These are phyloP conservation scores for Dendrobium chrysotoxum DNA, from an alignment of 106 monocot genomes.

Conservation along the genomic window DNA sequence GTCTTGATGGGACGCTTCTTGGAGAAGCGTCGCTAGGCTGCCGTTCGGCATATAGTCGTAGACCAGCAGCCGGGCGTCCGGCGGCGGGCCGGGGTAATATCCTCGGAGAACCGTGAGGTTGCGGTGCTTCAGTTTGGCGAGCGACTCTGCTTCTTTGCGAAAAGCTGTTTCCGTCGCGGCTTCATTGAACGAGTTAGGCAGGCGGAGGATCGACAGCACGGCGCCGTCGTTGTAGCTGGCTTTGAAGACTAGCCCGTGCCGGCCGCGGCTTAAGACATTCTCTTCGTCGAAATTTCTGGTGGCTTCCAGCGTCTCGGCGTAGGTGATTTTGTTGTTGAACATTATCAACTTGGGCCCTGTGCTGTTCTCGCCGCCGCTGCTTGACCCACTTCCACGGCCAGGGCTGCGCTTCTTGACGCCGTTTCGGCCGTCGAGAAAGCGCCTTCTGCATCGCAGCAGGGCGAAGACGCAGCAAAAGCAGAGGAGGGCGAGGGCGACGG, in stretches of 20 bases:
- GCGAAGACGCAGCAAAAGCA: constrained; percentile 52
- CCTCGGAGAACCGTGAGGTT: constrained; percentile 88
- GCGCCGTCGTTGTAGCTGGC: constrained; percentile 83
- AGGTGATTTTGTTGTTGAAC: constrained; percentile 77
- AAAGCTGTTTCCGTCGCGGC: constrained; percentile 36
- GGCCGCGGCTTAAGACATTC: constrained; percentile 73
- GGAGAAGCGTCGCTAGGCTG: constrained; percentile 82
- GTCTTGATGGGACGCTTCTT: constrained; percentile 88
- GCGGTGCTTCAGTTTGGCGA: constrained; percentile 85
- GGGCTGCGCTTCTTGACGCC: constrained; percentile 61
- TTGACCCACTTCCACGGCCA: constrained; percentile 65
- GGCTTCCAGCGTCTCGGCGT: constrained; percentile 78
- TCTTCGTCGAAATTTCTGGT: constrained; percentile 92
- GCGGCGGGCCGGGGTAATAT: constrained; percentile 90
- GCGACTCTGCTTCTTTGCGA: constrained; percentile 75
- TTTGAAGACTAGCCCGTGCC: constrained; percentile 88
- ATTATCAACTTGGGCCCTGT: constrained; percentile 64
- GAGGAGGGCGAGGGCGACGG: constrained; percentile 21
- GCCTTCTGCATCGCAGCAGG: constrained; percentile 42
- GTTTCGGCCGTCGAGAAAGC: constrained; percentile 34
- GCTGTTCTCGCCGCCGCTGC: constrained; percentile 19
- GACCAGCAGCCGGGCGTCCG: constrained; percentile 74
- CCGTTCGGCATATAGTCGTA: constrained; percentile 99
- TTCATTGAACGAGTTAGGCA: constrained; percentile 52
- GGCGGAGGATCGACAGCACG: constrained; percentile 70